phyloP scores from a whole-genome alignment of 352 stramenopile species.

The Globisporangium yorkense region DNA sequence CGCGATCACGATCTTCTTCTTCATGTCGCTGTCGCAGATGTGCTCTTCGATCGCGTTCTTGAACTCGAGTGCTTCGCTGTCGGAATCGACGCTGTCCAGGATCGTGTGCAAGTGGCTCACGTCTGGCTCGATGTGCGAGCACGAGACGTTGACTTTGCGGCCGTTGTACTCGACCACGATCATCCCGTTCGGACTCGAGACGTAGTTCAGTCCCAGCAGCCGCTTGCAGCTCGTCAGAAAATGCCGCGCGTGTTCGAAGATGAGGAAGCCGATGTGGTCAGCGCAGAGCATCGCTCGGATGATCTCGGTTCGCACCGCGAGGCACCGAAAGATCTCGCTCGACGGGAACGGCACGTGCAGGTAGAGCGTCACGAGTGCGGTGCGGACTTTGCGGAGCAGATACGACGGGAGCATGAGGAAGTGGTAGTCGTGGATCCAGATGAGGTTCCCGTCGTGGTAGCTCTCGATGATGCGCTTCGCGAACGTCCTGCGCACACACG shows the following conservation, averaged over 20 bases:
- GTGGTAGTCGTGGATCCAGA: slow-evolving; percentile 99
- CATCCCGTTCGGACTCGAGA: slow-evolving; percentile 76
- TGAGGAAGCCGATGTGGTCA: slow-evolving; percentile 91
- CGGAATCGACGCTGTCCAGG: slow-evolving; percentile 41
- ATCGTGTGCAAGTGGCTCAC: slow-evolving; percentile 63
- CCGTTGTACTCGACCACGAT: slow-evolving; percentile 95
- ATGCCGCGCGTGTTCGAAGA: slow-evolving; percentile 92
- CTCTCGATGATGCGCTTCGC: slow-evolving; percentile 54
- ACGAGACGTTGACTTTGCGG: slow-evolving; percentile 93
- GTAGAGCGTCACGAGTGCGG: slow-evolving; percentile 95
- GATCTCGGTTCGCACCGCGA: slow-evolving; percentile 88
- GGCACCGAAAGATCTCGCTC: slow-evolving; percentile 97
- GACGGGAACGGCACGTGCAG: slow-evolving; percentile 98
- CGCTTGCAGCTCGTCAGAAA: slow-evolving; percentile 91
- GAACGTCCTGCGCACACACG: slow-evolving; percentile 22
- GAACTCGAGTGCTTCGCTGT: slow-evolving; percentile 23
- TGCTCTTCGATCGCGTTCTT: slow-evolving; percentile 30
- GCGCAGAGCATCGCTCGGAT: slow-evolving; percentile 87
- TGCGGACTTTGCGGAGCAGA: slow-evolving; percentile 87
- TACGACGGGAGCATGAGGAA: slow-evolving; percentile 97
- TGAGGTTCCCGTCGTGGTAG: slow-evolving; percentile 79
- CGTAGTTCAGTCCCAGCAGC: slow-evolving; percentile 94
- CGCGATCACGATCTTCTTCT: slow-evolving; percentile 67
- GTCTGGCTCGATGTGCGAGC: slow-evolving; percentile 96
- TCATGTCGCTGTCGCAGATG: slow-evolving; percentile 22